Conservation (phyloP, 805 yeast genomes). For the Myxozyma vanderwaltii region DNA sequence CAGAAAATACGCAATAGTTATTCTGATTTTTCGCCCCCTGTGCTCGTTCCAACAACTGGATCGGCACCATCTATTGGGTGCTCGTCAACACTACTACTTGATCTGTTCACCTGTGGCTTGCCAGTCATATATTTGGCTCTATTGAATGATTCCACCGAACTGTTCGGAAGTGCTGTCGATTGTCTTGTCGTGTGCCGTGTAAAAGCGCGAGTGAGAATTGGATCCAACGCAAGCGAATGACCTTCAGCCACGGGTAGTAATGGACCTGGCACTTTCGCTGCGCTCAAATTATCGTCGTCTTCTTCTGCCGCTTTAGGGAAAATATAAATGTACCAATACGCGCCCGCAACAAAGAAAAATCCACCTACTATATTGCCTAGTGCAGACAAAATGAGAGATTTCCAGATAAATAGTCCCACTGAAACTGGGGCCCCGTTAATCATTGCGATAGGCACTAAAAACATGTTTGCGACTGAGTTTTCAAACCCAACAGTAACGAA, state of each 20-base stretch:
- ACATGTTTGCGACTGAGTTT: constrained; percentile 85
- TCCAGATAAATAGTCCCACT: constrained; percentile 72
- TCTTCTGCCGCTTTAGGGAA: constrained; percentile 33
- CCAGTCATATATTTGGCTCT: neutral
- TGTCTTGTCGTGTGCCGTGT: constrained; percentile 7
- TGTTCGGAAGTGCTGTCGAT: neutral
- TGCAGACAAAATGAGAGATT: constrained; percentile 65
- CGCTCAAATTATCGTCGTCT: constrained; percentile 38
- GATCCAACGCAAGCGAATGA: constrained; percentile 2
- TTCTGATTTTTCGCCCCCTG: constrained; percentile 3
- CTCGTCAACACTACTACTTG: neutral
- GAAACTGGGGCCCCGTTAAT: constrained; percentile 65
- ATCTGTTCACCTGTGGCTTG: neutral
- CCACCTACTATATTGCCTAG: constrained; percentile 86
- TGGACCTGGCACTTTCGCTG: constrained; percentile 10
- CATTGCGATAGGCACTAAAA: constrained; percentile 62
- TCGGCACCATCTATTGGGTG: neutral
- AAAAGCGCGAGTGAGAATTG: constrained; percentile 9
- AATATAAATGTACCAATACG: constrained; percentile 75
- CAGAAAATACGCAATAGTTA: neutral
- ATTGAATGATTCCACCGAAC: constrained; percentile 12
- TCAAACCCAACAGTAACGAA: constrained; percentile 79
- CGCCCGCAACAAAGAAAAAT: constrained; percentile 57
- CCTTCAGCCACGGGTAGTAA: constrained; percentile 19
- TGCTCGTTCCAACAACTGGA: neutral